Percentiles rank a stretch among this genome's conserved stretches.
These are phyloP conservation scores for Albatrellus ellisii DNA, from an alignment of 768 basidiomycete species.

Conservation along the genomic window DNA sequence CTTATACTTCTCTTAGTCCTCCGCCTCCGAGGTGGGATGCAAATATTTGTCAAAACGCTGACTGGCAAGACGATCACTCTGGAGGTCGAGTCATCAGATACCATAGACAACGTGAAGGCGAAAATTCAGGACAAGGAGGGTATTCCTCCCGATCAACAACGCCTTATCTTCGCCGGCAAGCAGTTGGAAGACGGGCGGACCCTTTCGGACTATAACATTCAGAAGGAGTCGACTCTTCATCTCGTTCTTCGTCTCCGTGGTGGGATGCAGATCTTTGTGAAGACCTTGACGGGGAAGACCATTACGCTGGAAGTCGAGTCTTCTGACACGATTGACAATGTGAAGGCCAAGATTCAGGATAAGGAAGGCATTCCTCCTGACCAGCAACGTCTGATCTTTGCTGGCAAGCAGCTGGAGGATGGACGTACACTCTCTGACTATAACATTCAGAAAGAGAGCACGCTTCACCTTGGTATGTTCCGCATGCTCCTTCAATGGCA, in stretches of 20 bases:
- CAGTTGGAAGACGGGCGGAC: slow-evolving; percentile 89
- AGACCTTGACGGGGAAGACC: slow-evolving; percentile 82
- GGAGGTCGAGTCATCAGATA: slow-evolving; percentile 79
- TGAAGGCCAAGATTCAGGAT: slow-evolving; percentile 73
- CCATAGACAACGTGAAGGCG: slow-evolving; percentile 79
- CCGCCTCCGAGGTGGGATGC: slow-evolving; percentile 87
- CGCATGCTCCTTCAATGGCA: not conserved
- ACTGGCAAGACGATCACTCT: slow-evolving; percentile 92
- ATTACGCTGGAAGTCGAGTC: slow-evolving; percentile 92
- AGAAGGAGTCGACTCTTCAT: slow-evolving; percentile 79
- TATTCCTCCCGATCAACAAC: slow-evolving; percentile 79
- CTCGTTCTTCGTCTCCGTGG: slow-evolving; percentile 78
- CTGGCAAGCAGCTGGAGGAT: slow-evolving; percentile 91
- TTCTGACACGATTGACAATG: slow-evolving; percentile 87
- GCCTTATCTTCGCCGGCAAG: slow-evolving; percentile 87
- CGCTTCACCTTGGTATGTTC: slow-evolving; percentile 40
- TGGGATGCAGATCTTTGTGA: slow-evolving; percentile 87
- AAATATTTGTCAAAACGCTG: slow-evolving; percentile 71
- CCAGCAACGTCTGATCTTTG: slow-evolving; percentile 85
- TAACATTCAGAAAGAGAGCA: slow-evolving; percentile 75
- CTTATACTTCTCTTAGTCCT: slow-evolving; percentile 32
- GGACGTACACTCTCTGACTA: slow-evolving; percentile 78
- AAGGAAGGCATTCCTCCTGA: slow-evolving; percentile 79
- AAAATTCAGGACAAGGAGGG: slow-evolving; percentile 95
- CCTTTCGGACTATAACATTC: slow-evolving; percentile 82